Conservation (phyloP, 345 rosid species). For the Hypericum perforatum region DNA sequence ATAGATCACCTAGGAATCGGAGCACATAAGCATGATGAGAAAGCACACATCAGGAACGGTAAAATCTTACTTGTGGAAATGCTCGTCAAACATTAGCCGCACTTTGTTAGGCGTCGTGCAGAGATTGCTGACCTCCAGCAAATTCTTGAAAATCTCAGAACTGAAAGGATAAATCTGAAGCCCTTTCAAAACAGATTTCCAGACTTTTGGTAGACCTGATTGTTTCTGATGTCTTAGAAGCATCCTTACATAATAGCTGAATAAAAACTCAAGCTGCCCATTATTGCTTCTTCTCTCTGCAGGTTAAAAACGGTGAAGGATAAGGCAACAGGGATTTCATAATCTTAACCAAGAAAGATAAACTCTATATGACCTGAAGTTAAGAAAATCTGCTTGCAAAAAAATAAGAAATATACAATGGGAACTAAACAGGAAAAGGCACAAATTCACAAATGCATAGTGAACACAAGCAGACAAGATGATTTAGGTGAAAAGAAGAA, state of each 20-base stretch:
- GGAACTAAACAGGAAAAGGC: no score
- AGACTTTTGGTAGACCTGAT: slow-evolving; percentile 44
- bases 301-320: slow-evolving; percentile 9
- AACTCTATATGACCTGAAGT: no score
- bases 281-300: slow-evolving; percentile 72
- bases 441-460: no score
- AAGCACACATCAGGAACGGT: neutral
- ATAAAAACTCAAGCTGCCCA: slow-evolving; percentile 57
- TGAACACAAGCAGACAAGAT: no score
- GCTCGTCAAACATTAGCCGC: slow-evolving; percentile 60
- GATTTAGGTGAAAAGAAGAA: no score
- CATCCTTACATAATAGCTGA: slow-evolving; percentile 49
- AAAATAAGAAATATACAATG: no score
- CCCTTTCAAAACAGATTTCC: slow-evolving; percentile 66
- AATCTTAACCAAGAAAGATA: neutral
- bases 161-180: slow-evolving; percentile 69
- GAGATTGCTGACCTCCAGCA: slow-evolving; percentile 57
- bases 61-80: slow-evolving; percentile 45
- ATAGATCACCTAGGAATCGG: neutral
- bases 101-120: slow-evolving; percentile 71
- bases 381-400: no score
- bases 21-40: neutral
- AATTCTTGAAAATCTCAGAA: slow-evolving; percentile 47
- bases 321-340: neutral
- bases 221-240: slow-evolving; percentile 58